These are phyloP conservation scores for Quercus engelmannii DNA, from an alignment of 306 rosid species.

Conservation along the genomic window DNA sequence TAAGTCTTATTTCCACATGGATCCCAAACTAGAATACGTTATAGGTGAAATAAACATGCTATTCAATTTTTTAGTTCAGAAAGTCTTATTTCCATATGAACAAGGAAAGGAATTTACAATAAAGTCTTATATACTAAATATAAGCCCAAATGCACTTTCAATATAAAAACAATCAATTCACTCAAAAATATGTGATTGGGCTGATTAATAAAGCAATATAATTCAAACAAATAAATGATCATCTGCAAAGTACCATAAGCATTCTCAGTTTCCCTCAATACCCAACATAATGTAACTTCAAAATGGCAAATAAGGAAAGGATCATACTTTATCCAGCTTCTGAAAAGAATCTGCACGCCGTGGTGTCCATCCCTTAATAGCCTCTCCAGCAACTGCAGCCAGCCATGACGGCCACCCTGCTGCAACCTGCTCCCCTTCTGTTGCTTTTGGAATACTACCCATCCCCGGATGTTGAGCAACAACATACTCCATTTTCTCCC, in stretches of 20 bases:
- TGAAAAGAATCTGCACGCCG: constrained; percentile 96
- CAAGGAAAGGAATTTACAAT: background rate
- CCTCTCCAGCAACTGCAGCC: constrained; percentile 96
- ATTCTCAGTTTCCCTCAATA: background rate
- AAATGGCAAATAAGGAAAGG: constrained; percentile 26
- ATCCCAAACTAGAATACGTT: background rate
- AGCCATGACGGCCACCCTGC: constrained; percentile 99
- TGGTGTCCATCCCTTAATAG: constrained; percentile 92
- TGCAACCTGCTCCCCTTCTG: constrained; percentile 92
- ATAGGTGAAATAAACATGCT: background rate
- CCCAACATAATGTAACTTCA: constrained; percentile 8
- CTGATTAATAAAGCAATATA: constrained; percentile 1
- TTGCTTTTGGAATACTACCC: constrained; percentile 75
- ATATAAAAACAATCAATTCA: background rate
- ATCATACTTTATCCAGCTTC: constrained; percentile 90
- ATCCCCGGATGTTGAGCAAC: constrained; percentile 68
- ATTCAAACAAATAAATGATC: background rate
- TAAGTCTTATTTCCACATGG: background rate
- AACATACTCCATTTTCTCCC: constrained; percentile 76
- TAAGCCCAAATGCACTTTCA: background rate
- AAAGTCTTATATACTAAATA: background rate
- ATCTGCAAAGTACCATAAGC: constrained; percentile 15
- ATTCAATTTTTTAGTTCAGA: background rate
- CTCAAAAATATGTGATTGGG: background rate
- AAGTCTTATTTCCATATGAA: background rate